These are phyloP conservation scores for Cercospora sp. DNA, from an alignment of 2,329 filamentous ascomycete species.

Conservation along the genomic window DNA sequence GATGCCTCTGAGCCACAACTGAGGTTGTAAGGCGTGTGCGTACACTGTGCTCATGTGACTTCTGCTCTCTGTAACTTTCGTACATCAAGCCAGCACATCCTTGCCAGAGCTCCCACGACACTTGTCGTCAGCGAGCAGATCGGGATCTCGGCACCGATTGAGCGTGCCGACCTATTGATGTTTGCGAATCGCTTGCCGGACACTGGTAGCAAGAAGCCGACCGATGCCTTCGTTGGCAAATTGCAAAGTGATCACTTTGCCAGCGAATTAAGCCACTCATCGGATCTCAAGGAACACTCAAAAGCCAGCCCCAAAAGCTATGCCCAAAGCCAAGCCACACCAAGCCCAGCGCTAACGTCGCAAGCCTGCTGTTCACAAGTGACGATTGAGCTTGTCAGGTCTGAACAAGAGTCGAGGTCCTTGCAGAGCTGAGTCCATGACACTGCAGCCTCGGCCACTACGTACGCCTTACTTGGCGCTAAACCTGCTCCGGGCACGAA, in stretches of 20 bases:
- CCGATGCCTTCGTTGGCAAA: neutral
- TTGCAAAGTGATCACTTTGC: neutral
- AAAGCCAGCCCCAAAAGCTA: neutral
- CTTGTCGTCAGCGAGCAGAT: neutral
- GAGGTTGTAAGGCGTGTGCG: conserved; percentile 5
- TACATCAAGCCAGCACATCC: neutral
- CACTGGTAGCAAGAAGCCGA: neutral
- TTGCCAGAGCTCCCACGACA: neutral
- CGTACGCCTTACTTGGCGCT: conserved; percentile 43
- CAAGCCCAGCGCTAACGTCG: neutral
- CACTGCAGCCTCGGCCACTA: neutral
- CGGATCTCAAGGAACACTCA: neutral
- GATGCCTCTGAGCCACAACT: conserved; percentile 11
- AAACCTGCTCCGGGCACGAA: conserved; percentile 61
- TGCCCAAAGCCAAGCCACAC: neutral
- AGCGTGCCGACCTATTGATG: neutral
- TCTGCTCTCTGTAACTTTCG: neutral
- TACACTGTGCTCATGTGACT: neutral
- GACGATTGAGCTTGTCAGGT: neutral
- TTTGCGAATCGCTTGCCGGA: neutral
- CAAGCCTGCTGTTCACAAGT: neutral
- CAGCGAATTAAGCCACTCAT: neutral
- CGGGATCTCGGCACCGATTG: neutral
- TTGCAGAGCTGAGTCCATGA: conserved; percentile 6
- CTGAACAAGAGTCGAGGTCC: neutral